Evolutionary conservation across 2,329 filamentous ascomycete genomes (phyloP), one percentile per base, ranked within the genome.

Genomic region (Aspergillus fructus): DNA sequence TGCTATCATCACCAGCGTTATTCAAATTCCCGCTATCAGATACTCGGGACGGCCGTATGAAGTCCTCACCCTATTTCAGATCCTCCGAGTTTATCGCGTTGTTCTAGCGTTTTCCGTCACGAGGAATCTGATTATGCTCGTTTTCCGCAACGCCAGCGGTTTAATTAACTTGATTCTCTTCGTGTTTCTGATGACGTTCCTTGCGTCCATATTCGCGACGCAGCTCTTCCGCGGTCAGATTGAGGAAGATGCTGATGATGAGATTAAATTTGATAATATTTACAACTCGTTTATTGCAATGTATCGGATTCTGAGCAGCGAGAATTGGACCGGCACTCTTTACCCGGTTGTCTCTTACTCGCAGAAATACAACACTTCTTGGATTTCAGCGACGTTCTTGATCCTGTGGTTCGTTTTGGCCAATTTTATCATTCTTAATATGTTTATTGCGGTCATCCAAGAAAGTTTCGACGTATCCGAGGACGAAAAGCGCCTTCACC

Each of bases 371-470:
- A 81, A 87, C 40, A 96, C 90, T n/a, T 85, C 90, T 8, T 97
- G 94, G 93, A 92, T 97, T 56, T 92, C 90, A 9, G 92, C 93
- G 8, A 82, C 90, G 1, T 97, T 99, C 66, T 83, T 96, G 65
- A 91, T 97, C 62, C 83, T 93, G 64, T 99, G 94, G 94, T 97
- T 96, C 74, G 94, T 96, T 56, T 83, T 99, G 43, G 84, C 92
- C 5, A 97, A 96, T 74, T 93, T 97, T 71, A 96, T 99, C 76
- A 85, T 97, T 60, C 79, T 99, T 78, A 99, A 97, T 71, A 99
- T 99, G 94, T 99, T 99, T 81, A 97, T 99, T 90, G 94, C 94
- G 81, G 94, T 99, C 77, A 99, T 99, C 64, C 94, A 99, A 74
- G 94, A 99, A 71, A 99, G 96, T 69, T 99, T 99, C 71, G 94